phyloP scores from a whole-genome alignment of 164 flowering plant species.

The Dillenia turbinata region DNA sequence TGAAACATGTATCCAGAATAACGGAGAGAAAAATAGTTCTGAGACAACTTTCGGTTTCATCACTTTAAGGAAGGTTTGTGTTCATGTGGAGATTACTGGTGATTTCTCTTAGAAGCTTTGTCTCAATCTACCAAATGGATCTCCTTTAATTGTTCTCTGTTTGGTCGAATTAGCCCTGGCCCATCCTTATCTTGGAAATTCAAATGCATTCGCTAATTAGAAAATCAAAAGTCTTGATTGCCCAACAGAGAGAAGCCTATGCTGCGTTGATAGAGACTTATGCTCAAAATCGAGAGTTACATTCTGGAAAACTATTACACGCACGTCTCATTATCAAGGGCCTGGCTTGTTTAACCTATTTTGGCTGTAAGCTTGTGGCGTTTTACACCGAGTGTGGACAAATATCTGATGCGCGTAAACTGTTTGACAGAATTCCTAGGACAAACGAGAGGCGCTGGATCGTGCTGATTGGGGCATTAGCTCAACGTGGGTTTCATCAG shows the following conservation, averaged over 20 bases:
- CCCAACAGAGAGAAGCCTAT: too few relatives aligned
- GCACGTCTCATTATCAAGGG: constrained; percentile 52
- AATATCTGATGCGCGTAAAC: constrained; percentile 32
- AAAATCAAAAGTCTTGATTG: too few relatives aligned
- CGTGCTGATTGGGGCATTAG: constrained; percentile 47
- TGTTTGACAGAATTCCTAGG: constrained; percentile 67
- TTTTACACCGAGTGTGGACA: constrained; percentile 44
- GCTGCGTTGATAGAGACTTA: constrained; percentile 22
- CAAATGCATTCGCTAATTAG: too few relatives aligned
- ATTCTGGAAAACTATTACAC: constrained; percentile 43
- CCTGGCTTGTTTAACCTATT: constrained; percentile 29
- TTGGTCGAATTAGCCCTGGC: too few relatives aligned
- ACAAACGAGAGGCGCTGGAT: constrained; percentile 51
- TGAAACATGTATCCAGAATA: constrained; percentile 16
- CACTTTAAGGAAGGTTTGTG: constrained; percentile 21
- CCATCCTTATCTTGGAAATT: too few relatives aligned
- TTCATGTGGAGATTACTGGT: constrained; percentile 27
- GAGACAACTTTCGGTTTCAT: constrained; percentile 24
- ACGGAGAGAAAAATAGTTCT: constrained; percentile 13
- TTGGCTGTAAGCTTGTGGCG: constrained; percentile 55
- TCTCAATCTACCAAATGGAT: too few relatives aligned
- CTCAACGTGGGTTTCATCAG: constrained; percentile 45
- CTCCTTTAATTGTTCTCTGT: too few relatives aligned
- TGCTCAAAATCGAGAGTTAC: constrained; percentile 29
- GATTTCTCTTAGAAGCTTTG: not conserved